Percentiles rank a stretch among this genome's conserved stretches.
phyloP scores from a whole-genome alignment of 108 stramenopile species.

The Cyclotella choctawhatcheeana region DNA sequence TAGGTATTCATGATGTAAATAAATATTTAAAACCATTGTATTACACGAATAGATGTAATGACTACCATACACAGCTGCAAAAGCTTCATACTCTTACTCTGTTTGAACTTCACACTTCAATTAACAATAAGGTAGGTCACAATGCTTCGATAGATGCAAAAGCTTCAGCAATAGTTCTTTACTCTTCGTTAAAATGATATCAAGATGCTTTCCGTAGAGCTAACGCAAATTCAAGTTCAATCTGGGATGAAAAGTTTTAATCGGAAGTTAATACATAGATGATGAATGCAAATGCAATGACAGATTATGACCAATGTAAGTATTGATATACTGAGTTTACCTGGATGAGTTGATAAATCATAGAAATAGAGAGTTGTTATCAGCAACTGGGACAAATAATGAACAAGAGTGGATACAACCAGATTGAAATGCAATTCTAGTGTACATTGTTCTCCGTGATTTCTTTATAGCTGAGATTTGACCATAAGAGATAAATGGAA shows the following conservation, averaged over 20 bases:
- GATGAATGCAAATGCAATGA: conserved; percentile 72
- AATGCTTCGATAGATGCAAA: no score
- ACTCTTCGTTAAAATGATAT: no score
- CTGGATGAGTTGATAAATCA: conserved; percentile 56
- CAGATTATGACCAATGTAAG: conserved; percentile 49
- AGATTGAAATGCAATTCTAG: conserved; percentile 42
- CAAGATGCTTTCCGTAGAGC: not conserved
- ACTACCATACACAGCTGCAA: no score
- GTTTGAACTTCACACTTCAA: no score
- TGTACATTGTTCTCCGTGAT: conserved; percentile 26
- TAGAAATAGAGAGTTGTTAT: conserved; percentile 17
- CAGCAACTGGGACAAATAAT: conserved; percentile 10
- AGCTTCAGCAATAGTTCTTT: no score
- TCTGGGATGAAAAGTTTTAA: not conserved
- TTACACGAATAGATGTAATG: no score
- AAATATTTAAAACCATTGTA: no score
- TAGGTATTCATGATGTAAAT: no score
- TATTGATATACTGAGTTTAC: conserved; percentile 73
- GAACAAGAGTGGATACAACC: conserved; percentile 22
- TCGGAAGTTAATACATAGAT: conserved; percentile 37
- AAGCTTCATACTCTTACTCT: no score
- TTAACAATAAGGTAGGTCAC: no score
- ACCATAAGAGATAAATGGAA: conserved; percentile 26
- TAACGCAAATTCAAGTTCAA: not conserved
- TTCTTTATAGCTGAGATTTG: conserved; percentile 28